Base-by-base conservation (phyloP, 2,329 filamentous ascomycete genomes). In the Penicillium sp. region DNA sequence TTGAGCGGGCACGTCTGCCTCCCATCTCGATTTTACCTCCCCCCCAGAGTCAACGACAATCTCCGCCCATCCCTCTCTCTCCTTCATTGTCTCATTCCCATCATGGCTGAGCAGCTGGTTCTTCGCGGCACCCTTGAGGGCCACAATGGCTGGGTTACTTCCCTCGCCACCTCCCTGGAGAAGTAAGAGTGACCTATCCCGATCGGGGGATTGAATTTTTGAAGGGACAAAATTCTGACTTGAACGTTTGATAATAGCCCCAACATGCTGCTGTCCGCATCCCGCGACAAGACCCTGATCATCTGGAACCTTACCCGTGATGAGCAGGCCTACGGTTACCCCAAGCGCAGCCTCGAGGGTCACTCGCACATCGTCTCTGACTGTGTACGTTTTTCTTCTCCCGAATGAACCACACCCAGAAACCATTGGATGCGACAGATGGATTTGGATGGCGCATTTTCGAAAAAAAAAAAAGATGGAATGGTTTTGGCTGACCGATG, bases 261-360 rank as follows among this genome's bases (percentile, higher is more conserved):
- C 77, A 97, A 99, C 87, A 97, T 99, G 93, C 92, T 99, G 78
- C 88, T 99, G 74, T 99, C 94, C 70, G 93, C 85, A 75, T 91
- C 87, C 78, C 91, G 94, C 83, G 94, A 99, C 87, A 97, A 97
- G 89, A 90, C 90, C 70, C 85, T 99, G 79, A 99, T 99, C 84
- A 96, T 99, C 87, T 99, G 94, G 94, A 96, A 97, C 87, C 86
- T 99, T 75, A 97, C 94, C 80, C 93, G 94, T 82, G 92, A 97
- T 81, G 94, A 97, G 84, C 87, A 88, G 78, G 88, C 90, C 77
- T 99, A 97, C 86, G 94, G 94, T 73, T 96, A 96, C 86, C 94
- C 94, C 77, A 97, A 99, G 88, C 89, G 94, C 82, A 95, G 91
- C 77, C 91, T 99, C 71, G 88, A 95, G 83, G 94, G 94, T 76